Base-by-base conservation (phyloP, 2,329 filamentous ascomycete genomes). In the Neonectria magnoliae region DNA sequence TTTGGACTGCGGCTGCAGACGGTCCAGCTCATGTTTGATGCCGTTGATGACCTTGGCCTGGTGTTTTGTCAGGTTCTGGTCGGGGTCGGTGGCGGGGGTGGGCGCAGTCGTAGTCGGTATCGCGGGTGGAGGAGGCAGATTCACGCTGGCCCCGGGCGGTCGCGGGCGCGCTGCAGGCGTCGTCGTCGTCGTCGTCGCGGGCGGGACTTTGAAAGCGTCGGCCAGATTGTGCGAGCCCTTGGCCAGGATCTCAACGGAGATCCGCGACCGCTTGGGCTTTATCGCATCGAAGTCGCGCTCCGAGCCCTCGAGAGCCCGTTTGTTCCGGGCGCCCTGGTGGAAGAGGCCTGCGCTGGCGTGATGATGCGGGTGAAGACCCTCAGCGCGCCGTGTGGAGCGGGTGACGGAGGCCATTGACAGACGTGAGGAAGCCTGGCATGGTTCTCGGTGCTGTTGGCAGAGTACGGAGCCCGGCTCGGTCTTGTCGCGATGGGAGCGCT, bases 21-120 rank as follows among this genome's bases (percentile, higher is more conserved):
- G 80, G 71, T 87, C 84, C 70, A 89, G 78, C 77, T 90, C 88
- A 75, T 89, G 87, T 73, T 83, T 86, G 66, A 89, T 85, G 69
- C 87, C 87, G 81, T 89, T 88, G 71, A 81, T 83, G 57, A 86
- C 84, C 76, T 89, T 90, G 69, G 85, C 82, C 72, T 85, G 84
- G 66, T 87, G 83, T 76, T 83, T 86, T 69, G 83, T 85, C 57
- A 81, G 67, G 67, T 69, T 73, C 53, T 69, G 65, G 56, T 77
- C 74, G 57, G 71, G 65, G 47, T 76, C 73, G 27, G 68, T 44
- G n/a, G 67, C 54, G 31, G 53, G 51, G 44, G 55, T 68, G 53
- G 69, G 56, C n/a, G 64, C 31, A 16, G 60, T 48, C 25, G 52
- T 47, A 16, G 57, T 48, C 18, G 60, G 51, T 54, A 61, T 64